Evolutionary conservation across 2,329 filamentous ascomycete genomes (phyloP), one percentile per base, ranked within the genome.

Genomic region (Talaromyces sp.): DNA sequence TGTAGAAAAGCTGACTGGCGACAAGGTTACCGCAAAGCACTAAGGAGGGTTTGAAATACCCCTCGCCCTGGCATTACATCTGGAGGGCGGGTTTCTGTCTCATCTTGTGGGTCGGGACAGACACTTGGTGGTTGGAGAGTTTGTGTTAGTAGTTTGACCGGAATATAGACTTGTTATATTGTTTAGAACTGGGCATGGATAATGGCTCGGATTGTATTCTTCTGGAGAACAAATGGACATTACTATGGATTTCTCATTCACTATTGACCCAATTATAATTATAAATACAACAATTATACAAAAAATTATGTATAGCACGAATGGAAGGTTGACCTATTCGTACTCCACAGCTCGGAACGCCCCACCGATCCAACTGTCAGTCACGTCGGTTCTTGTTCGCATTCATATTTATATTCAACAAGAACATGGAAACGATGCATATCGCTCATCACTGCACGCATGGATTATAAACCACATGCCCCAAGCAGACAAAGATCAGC

Each of bases 1-100:
- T 68, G 84, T 87, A 64, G 84, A 87, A 78, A 86, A 85, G 77
- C 73, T 85, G 69, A 88, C 85, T 43, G 85, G 85, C 68, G 85
- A 88, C 38, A 69, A 75, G 62, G 84, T 87, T 68, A 86, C 84
- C 63, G 84, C 84, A 49, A 87, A 87, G 80, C 85, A 87, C 76
- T 87, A 46, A 84, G 74, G 69, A 70, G 70, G 68, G 71, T 72
- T 73, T 75, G 73, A 72, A 65, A 75, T 69, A 74, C 71, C 71
- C 69, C 72, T 72, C 69, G 69, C 55, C 66, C 65, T 46, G 43
- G 43, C 43, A 24, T 46, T 46, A 24, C 21, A 24, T 46, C 43
- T 46, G 19, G n/a, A 21, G 43, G n/a, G 68, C 70, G 67, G 64
- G 65, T 41, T 32, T 46, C 59, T 58, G 56, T 60, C 19, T 41